Conservation (phyloP, 768 basidiomycete genomes). For the Floccularia luteovirens region DNA sequence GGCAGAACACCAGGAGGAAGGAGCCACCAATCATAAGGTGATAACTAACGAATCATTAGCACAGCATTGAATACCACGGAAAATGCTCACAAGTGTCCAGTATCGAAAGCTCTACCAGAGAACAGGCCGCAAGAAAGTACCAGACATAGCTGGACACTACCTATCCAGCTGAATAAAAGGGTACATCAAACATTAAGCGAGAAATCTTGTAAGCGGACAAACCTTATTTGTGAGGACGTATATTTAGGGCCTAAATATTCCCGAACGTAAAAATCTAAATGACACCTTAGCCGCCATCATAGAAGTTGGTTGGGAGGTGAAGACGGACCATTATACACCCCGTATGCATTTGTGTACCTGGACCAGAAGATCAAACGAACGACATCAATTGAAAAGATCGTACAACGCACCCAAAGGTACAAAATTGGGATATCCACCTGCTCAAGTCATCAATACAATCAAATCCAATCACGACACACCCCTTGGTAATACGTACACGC, state of each 20-base stretch:
- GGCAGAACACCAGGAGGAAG: conserved; percentile 7
- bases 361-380: background rate
- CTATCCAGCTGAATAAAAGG: conserved; percentile 31
- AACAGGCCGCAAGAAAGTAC: conserved; percentile 38
- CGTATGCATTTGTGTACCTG: conserved; percentile 28
- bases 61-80: background rate
- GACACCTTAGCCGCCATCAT: background rate
- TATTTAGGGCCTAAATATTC: conserved; percentile 21
- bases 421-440: conserved; percentile 33
- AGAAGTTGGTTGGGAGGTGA: conserved; percentile 10
- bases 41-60: conserved; percentile 10
- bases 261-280: conserved; percentile 33
- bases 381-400: background rate
- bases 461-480: background rate
- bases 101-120: conserved; percentile 41
- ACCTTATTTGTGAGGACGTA: conserved; percentile 29
- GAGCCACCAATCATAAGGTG: conserved; percentile 13
- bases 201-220: conserved; percentile 4
- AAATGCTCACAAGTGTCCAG: conserved; percentile 37
- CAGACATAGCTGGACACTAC: conserved; percentile 43
- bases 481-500: conserved; percentile 24
- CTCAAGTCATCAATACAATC: background rate
- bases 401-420: conserved; percentile 29
- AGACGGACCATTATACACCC: conserved; percentile 23
- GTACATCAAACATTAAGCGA: background rate